phyloP scores from a whole-genome alignment of 768 basidiomycete genomes.

The Terana coerulea region DNA sequence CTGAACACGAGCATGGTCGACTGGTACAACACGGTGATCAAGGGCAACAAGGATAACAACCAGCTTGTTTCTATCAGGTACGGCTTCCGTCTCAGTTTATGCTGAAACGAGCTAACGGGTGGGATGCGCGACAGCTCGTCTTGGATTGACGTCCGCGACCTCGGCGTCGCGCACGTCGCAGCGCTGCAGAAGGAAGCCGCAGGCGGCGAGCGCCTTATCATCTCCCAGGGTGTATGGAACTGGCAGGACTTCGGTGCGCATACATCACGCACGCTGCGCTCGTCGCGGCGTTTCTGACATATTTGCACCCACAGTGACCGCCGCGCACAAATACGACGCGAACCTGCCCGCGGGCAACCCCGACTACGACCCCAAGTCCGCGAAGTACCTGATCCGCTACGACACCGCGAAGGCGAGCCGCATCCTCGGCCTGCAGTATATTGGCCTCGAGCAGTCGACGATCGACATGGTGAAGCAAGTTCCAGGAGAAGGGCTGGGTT shows the following conservation, averaged over 20 bases:
- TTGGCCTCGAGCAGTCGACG: constrained; percentile 2
- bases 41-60: constrained; percentile 16
- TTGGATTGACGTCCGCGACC: constrained; percentile 21
- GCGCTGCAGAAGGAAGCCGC: constrained; percentile 25
- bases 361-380: constrained; percentile 17
- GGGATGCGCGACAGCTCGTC: neutral
- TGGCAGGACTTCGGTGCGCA: constrained; percentile 18
- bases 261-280: neutral
- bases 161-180: constrained; percentile 16
- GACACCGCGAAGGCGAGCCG: constrained; percentile 12
- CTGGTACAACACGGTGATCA: constrained; percentile 22
- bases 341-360: constrained; percentile 6
- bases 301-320: constrained; percentile 4
- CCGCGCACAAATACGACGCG: constrained; percentile 5
- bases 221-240: constrained; percentile 9
- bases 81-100: neutral
- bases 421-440: constrained; percentile 12
- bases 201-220: constrained; percentile 35
- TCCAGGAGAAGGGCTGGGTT: constrained; percentile 16
- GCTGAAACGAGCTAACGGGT: neutral
- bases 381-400: constrained; percentile 16
- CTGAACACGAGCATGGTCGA: constrained; percentile 33
- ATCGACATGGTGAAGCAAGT: constrained; percentile 13
- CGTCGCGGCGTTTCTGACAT: neutral
- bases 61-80: constrained; percentile 15